Conservation (phyloP, 2,329 filamentous ascomycete genomes). For the Chaetomium globosum region DNA sequence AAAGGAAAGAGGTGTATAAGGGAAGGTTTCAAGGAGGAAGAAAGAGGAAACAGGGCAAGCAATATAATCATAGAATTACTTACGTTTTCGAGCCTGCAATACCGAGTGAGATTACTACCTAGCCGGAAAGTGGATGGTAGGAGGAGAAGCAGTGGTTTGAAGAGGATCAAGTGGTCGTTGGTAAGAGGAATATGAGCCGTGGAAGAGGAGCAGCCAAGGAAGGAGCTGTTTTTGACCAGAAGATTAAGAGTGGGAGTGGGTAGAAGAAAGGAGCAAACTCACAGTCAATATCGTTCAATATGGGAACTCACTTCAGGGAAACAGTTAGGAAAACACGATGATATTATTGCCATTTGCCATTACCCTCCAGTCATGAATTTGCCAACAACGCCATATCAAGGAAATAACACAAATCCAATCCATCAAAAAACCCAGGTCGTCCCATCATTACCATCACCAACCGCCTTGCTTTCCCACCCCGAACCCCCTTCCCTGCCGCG, state of each 20-base stretch:
- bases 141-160: not conserved
- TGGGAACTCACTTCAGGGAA: not conserved
- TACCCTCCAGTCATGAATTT: too few species aligned
- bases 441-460: not conserved
- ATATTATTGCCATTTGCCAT: not conserved
- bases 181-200: not conserved
- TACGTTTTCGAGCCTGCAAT: not conserved
- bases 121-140: not conserved
- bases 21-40: too few species aligned
- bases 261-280: too few species aligned
- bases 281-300: not conserved
- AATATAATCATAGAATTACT: not conserved
- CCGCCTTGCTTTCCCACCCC: not conserved
- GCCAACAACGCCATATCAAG: too few species aligned
- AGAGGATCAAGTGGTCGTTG: not conserved
- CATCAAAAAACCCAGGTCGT: not conserved
- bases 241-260: too few species aligned
- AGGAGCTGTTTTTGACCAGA: too few species aligned
- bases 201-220: not conserved
- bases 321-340: not conserved
- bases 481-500: not conserved
- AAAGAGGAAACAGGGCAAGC: not conserved
- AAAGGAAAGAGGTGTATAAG: not conserved
- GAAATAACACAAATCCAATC: not conserved
- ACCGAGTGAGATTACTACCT: not conserved